Percentiles rank a stretch among this genome's conserved stretches.
phyloP scores from a whole-genome alignment of 2,329 filamentous ascomycete species.

The Stemphylium lycopersici region DNA sequence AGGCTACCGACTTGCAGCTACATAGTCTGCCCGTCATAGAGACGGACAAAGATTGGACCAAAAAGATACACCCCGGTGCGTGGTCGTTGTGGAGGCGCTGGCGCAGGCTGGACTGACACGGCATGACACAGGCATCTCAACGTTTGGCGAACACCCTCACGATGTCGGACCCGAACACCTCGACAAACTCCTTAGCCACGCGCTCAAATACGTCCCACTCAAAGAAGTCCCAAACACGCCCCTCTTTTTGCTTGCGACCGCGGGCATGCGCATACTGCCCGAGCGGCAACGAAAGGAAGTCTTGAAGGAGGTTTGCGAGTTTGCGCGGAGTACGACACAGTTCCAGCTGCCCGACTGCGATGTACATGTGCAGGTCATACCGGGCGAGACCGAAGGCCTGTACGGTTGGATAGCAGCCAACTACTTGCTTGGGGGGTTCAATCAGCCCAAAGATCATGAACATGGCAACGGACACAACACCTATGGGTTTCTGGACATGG shows the following conservation, averaged over 20 bases:
- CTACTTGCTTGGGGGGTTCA: conserved; percentile 90
- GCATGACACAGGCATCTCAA: conserved; percentile 69
- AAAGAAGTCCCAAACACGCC: conserved; percentile 83
- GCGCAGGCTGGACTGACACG: conserved; percentile 16
- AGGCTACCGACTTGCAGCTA: conserved; percentile 65
- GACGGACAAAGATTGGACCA: conserved; percentile 85
- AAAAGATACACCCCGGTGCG: conserved; percentile 87
- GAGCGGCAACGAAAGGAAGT: conserved; percentile 74
- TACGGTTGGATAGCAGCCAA: conserved; percentile 99
- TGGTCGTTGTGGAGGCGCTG: neutral
- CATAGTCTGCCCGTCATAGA: conserved; percentile 77
- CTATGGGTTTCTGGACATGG: conserved; percentile 98
- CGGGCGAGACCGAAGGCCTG: conserved; percentile 91
- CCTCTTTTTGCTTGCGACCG: conserved; percentile 93
- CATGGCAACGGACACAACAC: conserved; percentile 91
- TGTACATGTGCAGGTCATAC: conserved; percentile 89
- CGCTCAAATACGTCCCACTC: conserved; percentile 75
- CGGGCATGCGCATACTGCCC: conserved; percentile 88
- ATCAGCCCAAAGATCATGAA: conserved; percentile 72
- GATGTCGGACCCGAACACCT: conserved; percentile 83
- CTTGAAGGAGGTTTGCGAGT: conserved; percentile 79
- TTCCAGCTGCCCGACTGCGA: conserved; percentile 91
- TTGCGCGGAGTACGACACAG: conserved; percentile 74
- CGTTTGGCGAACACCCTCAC: conserved; percentile 78
- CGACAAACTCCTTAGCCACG: conserved; percentile 78